Evolutionary conservation across 805 yeast species (phyloP).

Genomic region (Ogataea allantospora): DNA sequence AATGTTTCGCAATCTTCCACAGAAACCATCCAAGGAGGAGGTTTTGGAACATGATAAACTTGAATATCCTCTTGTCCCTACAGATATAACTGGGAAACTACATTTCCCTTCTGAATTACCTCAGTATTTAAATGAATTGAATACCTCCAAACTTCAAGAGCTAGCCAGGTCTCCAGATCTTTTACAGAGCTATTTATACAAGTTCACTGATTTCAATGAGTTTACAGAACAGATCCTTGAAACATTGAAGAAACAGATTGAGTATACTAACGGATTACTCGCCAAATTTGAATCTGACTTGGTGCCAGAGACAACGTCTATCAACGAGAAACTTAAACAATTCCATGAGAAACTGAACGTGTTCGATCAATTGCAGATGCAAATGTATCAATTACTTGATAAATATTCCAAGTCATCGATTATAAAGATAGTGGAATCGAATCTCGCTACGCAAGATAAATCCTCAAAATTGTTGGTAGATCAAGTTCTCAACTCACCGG

Average conservation of each 20-base stretch:
- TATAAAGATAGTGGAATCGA: slow-evolving; percentile 34
- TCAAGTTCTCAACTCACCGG: slow-evolving; percentile 16
- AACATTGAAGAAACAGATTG: slow-evolving; percentile 39
- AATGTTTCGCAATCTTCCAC: slow-evolving; percentile 8
- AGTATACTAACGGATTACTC: slow-evolving; percentile 34
- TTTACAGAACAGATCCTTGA: slow-evolving; percentile 23
- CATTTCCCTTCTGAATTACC: slow-evolving; percentile 18
- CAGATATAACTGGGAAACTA: slow-evolving; percentile 13
- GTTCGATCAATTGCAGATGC: slow-evolving; percentile 26
- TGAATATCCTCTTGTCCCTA: slow-evolving; percentile 26
- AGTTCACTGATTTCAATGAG: slow-evolving; percentile 13
- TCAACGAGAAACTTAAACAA: slow-evolving; percentile 26
- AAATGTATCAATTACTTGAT: slow-evolving; percentile 31
- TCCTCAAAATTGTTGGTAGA: slow-evolving; percentile 15
- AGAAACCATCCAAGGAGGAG: slow-evolving; percentile 10
- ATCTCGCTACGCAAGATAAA: slow-evolving; percentile 30
- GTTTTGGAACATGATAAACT: slow-evolving; percentile 18
- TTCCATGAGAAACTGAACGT: slow-evolving; percentile 21
- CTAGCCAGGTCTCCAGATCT: slow-evolving; percentile 18
- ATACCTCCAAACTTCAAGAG: slow-evolving; percentile 23
- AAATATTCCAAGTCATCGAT: slow-evolving; percentile 35
- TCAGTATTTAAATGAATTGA: slow-evolving; percentile 24
- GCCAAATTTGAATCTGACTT: slow-evolving; percentile 25
- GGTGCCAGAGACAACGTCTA: slow-evolving; percentile 15
- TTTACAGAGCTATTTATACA: slow-evolving; percentile 20